Evolutionary conservation across 495 filamentous ascomycete genomes (phyloP), one percentile per base, ranked within the genome.

Genomic region (Annulohypoxylon maeteangense): DNA sequence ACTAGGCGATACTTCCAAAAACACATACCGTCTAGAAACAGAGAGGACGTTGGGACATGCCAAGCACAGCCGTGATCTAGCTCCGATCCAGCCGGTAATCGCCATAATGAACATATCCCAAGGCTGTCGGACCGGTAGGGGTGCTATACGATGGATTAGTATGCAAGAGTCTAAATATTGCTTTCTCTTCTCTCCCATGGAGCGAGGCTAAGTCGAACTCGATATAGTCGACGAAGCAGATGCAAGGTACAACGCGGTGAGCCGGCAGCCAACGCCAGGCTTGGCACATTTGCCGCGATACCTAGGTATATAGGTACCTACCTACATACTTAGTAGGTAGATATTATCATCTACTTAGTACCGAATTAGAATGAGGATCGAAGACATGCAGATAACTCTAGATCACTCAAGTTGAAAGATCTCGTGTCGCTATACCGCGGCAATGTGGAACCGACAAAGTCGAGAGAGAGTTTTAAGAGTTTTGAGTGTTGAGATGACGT

Each of bases 111-210:
- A 38, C 47, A 65, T 47, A 53, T 14, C 7, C 20, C 40, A 18
- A 42, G 12, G 32, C 27, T 31, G 45, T 62, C 32, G 25, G 65
- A 45, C 45, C 34, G 25, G 40, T 2, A 7, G 12, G 22, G 59
- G 23, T 20, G 54, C 65, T 69, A 69, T 68, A 65, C 42, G 27
- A 61, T 27, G n/a, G 20, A 25, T 73, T 38, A 73, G 70, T 45
- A 65, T 68, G 55, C 40, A 68, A 64, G 58, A 66, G 31, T 61
- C 65, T 62, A 66, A 51, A 38, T 51, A 23, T 55, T 48, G 20
- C 36, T 68, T 12, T 40, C 34, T 16, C 8, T 65, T 16, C 8
- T 65, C 29, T 44, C 29, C 51, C 40, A 51, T 42, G 16, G 44
- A 62, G 18, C 4, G 55, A 42, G 65, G 65, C 65, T 68, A 65